phyloP scores from a whole-genome alignment of 202 grass and related monocot genomes.

The Tripidium arundinaceum region DNA sequence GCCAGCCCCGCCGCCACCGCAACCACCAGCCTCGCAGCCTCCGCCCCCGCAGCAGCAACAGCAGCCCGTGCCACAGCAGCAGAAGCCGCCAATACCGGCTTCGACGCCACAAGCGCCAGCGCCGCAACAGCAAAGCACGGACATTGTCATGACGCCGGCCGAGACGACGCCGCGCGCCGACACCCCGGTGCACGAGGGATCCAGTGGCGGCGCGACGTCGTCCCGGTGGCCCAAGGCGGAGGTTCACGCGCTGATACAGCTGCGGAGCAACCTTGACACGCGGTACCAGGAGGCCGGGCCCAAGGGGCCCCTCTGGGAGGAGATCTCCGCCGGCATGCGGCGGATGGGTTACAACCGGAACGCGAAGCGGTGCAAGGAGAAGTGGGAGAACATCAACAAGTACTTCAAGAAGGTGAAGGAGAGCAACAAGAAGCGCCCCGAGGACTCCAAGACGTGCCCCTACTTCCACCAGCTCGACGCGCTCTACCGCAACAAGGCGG shows the following conservation, averaged over 20 bases:
- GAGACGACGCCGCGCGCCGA: constrained; percentile 9
- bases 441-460: constrained; percentile 88
- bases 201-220: constrained; percentile 35
- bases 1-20: no score
- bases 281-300: constrained; percentile 68
- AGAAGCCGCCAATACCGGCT: no score
- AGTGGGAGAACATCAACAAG: constrained; percentile 99
- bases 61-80: no score
- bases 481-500: constrained; percentile 80
- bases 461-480: constrained; percentile 98
- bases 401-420: constrained; percentile 99
- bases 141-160: constrained; percentile 37
- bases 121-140: constrained; percentile 35
- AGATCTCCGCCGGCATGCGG: constrained; percentile 72
- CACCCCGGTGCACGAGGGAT: constrained; percentile 26
- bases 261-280: constrained; percentile 67
- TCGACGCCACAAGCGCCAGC: background rate
- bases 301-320: constrained; percentile 91
- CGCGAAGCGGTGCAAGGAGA: constrained; percentile 95
- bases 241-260: constrained; percentile 77
- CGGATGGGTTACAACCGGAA: constrained; percentile 74
- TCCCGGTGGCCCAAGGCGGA: constrained; percentile 90
- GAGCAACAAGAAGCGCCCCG: constrained; percentile 81
- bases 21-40: no score
- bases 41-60: no score